Evolutionary conservation across 192 early-diverging fungal species (phyloP).

Genomic region (Podila epicladia): DNA sequence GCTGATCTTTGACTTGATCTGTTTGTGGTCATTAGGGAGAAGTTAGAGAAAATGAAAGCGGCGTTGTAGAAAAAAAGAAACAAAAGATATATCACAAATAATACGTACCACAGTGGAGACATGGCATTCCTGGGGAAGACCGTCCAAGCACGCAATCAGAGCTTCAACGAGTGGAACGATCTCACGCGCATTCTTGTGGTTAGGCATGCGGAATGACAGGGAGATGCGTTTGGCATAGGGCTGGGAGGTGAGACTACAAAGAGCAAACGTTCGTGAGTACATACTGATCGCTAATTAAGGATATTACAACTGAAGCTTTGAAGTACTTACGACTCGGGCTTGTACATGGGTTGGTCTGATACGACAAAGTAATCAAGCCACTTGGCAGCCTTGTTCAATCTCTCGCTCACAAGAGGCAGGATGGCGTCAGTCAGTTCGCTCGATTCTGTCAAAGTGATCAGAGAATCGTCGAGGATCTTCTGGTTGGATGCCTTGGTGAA

Average conservation of each 20-base stretch:
- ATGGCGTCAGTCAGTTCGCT: constrained; percentile 45
- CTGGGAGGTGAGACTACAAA: constrained; percentile 21
- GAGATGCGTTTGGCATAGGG: constrained; percentile 45
- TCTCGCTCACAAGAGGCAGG: constrained; percentile 25
- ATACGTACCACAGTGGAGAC: constrained; percentile 28
- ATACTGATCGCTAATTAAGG: too few relatives aligned
- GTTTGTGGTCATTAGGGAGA: too few relatives aligned
- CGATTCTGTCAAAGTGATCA: constrained; percentile 46
- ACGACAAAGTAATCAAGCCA: constrained; percentile 53
- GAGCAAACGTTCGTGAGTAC: background rate
- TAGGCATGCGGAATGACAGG: constrained; percentile 44
- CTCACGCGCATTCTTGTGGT: constrained; percentile 21
- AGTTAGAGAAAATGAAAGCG: too few relatives aligned
- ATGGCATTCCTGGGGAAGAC: constrained; percentile 40
- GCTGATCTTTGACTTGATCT: constrained; percentile 46
- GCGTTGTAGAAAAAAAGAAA: background rate
- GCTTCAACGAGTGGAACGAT: constrained; percentile 41
- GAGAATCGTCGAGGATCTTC: constrained; percentile 10
- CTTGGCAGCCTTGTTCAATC: constrained; percentile 34
- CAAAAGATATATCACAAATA: background rate
- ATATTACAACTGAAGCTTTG: too few relatives aligned
- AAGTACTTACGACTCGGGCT: constrained; percentile 28
- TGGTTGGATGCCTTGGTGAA: constrained; percentile 49
- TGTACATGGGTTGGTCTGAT: constrained; percentile 35
- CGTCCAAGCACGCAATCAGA: constrained; percentile 43